Evolutionary conservation across 2,329 filamentous ascomycete species (phyloP).

Genomic region (Ceratocystis colombiana): DNA sequence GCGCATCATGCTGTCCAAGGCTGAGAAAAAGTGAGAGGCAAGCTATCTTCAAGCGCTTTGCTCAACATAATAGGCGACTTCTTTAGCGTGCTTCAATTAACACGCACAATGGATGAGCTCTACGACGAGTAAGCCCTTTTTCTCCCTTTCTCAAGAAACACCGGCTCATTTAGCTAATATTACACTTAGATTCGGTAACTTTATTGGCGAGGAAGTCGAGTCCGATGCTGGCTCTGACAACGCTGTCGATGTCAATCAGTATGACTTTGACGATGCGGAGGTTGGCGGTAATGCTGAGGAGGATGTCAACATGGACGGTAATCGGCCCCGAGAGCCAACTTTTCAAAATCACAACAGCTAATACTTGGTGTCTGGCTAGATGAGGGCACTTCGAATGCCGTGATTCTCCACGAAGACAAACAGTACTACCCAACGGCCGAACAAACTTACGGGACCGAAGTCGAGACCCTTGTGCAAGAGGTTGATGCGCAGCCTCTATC

Average conservation of each 20-base stretch:
- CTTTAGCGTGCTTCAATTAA: slow-evolving; percentile 4
- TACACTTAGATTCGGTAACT: slow-evolving; percentile 75
- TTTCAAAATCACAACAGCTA: not conserved
- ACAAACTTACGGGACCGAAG: slow-evolving; percentile 87
- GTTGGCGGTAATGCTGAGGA: slow-evolving; percentile 58
- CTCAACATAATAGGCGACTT: not conserved
- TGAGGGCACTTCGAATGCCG: slow-evolving; percentile 86
- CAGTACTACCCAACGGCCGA: slow-evolving; percentile 98
- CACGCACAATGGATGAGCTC: slow-evolving; percentile 70
- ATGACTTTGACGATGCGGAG: slow-evolving; percentile 67
- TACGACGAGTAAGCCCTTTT: slow-evolving; percentile 69
- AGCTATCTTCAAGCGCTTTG: slow-evolving; percentile 1
- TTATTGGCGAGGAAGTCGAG: slow-evolving; percentile 80
- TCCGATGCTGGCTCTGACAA: slow-evolving; percentile 79
- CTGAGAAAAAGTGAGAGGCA: slow-evolving; percentile 17
- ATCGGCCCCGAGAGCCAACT: slow-evolving; percentile 26
- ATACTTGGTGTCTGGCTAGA: slow-evolving; percentile 24
- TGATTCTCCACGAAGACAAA: slow-evolving; percentile 98
- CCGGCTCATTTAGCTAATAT: slow-evolving; percentile 12
- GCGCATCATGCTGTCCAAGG: slow-evolving; percentile 24
- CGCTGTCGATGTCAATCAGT: slow-evolving; percentile 62
- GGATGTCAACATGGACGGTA: slow-evolving; percentile 86
- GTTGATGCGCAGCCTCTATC: slow-evolving; percentile 90
- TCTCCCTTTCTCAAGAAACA: not conserved
- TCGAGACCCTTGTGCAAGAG: slow-evolving; percentile 92